Base-by-base conservation (phyloP, 1,139 yeast species). In the Sugiyamaella paludigena region DNA sequence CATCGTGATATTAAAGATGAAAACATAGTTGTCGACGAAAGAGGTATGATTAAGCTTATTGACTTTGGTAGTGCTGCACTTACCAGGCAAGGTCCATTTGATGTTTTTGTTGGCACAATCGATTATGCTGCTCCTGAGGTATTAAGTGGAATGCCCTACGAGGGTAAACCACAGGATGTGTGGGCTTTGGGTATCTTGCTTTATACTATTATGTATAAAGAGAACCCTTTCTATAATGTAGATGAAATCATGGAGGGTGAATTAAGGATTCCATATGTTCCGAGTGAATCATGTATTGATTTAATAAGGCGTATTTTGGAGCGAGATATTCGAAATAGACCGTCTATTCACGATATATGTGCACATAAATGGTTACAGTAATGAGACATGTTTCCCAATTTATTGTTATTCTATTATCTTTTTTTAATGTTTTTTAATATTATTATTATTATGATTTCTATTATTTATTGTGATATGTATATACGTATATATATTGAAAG, bases 111-210 rank as follows among this genome's bases (percentile, higher is more conserved):
- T 1, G 98, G 98, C 1, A 92, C 98, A 0, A 82, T 92, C 36
- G 98, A 92, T 66, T 92, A 91, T 66, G 98, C 98, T 0, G 94
- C 97, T 0, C 98, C 98, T 0, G 98, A 92, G 67, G 96, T 92
- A 0, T 74, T 92, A 32, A 77, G 83, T 46, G 98, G 98, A 7
- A 83, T 83, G 52, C 84, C 89, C 29, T 92, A 92, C 63, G 87
- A 81, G 50, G 98, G 98, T 16, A 84, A 80, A 64, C 92, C 96
- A 0, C 98, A 92, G 66, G 98, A 92, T 67, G 83, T 91, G 1
- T 92, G 98, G 98, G 96, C 98, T 0, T 74, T 91, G 61, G 98
- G 98, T 1, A 86, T 92, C 16, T 72, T 92, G 52, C 71, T 92
- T 19, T 92, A 89, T 70, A 92, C 97, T 0, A 77, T 92, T 65